These are phyloP conservation scores for Penicillium soppii DNA, from an alignment of 495 filamentous ascomycete species.

Conservation along the genomic window DNA sequence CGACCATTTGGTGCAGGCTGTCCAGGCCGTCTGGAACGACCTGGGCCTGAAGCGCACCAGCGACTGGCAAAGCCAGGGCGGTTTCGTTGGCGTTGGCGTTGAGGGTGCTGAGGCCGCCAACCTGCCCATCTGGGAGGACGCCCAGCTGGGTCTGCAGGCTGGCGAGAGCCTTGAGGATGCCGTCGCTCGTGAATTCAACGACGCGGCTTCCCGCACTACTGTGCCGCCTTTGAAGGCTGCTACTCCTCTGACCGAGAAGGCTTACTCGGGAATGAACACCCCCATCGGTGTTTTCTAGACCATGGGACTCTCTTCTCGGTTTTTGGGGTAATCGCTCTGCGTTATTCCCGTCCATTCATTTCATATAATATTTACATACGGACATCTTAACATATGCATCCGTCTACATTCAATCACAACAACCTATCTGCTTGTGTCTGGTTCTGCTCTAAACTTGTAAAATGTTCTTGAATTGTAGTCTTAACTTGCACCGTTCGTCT, in stretches of 20 bases:
- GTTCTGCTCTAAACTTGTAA: background rate
- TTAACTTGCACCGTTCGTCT: too few relatives aligned
- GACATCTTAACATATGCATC: constrained; percentile 3
- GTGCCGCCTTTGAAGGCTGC: constrained; percentile 31
- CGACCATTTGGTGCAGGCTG: constrained; percentile 78
- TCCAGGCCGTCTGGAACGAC: constrained; percentile 83
- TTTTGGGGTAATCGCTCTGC: constrained; percentile 4
- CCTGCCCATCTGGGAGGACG: constrained; percentile 80
- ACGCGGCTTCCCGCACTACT: constrained; percentile 15
- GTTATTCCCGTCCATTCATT: constrained; percentile 14
- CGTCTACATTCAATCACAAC: constrained; percentile 1
- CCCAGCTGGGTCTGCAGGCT: constrained; percentile 72
- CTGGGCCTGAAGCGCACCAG: constrained; percentile 87
- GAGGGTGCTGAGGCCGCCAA: constrained; percentile 54
- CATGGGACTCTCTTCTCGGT: background rate
- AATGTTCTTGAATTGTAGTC: too few relatives aligned
- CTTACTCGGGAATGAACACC: constrained; percentile 23
- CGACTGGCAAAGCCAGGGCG: constrained; percentile 87
- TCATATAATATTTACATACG: constrained; percentile 4
- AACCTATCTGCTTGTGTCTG: background rate
- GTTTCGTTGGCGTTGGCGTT: constrained; percentile 89
- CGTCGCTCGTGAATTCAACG: constrained; percentile 39
- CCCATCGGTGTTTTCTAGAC: constrained; percentile 37
- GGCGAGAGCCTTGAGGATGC: constrained; percentile 35
- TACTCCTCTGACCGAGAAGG: constrained; percentile 20